Evolutionary conservation across 1,139 yeast species (phyloP).

Genomic region (Diutina neorugosa): DNA sequence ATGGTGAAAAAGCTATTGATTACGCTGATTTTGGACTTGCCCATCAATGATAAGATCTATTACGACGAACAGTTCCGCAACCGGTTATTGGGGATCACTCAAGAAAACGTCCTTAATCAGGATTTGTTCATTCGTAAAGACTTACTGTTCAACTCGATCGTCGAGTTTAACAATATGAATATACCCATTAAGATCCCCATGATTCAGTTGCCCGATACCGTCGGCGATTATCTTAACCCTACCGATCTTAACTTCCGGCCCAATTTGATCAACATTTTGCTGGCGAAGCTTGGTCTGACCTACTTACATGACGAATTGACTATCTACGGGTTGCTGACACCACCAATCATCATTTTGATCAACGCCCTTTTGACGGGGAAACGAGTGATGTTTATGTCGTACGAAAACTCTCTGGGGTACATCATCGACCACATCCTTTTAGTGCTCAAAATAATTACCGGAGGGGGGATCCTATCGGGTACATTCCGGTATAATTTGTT

Average conservation of each 20-base stretch:
- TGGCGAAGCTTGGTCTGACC: conserved; percentile 17
- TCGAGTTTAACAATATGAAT: conserved; percentile 26
- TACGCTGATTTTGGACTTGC: conserved; percentile 35
- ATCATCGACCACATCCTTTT: conserved; percentile 46
- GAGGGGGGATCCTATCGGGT: conserved; percentile 48
- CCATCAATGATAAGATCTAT: conserved; percentile 29
- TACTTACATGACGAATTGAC: conserved; percentile 28
- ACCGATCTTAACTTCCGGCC: conserved; percentile 27
- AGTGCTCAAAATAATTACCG: conserved; percentile 40
- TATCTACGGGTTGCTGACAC: conserved; percentile 46
- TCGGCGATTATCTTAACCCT: conserved; percentile 38
- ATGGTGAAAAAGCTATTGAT: conserved; percentile 18
- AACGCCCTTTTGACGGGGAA: conserved; percentile 50
- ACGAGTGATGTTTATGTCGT: conserved; percentile 40
- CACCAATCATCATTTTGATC: conserved; percentile 40
- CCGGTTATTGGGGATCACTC: neutral
- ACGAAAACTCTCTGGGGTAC: conserved; percentile 41
- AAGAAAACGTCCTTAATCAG: neutral
- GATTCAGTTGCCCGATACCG: conserved; percentile 25
- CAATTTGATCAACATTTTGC: conserved; percentile 26
- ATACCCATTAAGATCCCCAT: conserved; percentile 18
- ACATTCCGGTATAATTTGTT: conserved; percentile 37
- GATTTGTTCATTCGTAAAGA: conserved; percentile 32
- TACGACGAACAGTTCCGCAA: conserved; percentile 8
- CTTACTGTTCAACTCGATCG: conserved; percentile 29